Evolutionary conservation across 352 stramenopile genomes (phyloP), one percentile per base, ranked within the genome.

Genomic region (Pythium coloratum): DNA sequence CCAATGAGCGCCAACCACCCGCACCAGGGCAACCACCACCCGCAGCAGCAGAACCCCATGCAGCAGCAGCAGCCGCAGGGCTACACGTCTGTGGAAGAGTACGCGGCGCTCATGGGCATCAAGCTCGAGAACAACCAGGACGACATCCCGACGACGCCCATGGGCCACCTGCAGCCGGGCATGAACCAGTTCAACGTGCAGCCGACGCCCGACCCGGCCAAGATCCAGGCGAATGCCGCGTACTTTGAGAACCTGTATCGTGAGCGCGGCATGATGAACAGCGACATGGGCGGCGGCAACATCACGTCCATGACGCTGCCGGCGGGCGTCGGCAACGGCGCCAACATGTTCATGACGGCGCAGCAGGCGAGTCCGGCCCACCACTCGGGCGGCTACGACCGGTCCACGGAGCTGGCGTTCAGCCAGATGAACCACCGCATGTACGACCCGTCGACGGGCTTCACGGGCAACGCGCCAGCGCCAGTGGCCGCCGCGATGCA

Each of bases 181-280:
- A 59, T 71, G 56, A 70, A 69, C 42, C 44, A 67, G 44, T 78
- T 81, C 55, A 79, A 73, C 59, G 77, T 85, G 26, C 72, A 71
- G 50, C 72, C 64, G 7, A 54, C 59, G 44, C 70, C 73, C 5
- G 82, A 91, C 69, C 71, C 82, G 69, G 59, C 70, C 59, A 89
- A 91, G 78, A 85, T 90, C 69, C 86, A 95, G 46, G 80, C 81
- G 13, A 92, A 95, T 58, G 82, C 84, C n/a, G 80, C 80, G 7
- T 91, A 90, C 72, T 92, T 94, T 66, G 86, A 94, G 33, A 89
- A 87, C 57, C 69, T 92, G 32, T 88, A 91, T 56, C 81, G 82
- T 32, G 78, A 87, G 62, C 81, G 78, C n/a, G 69, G 73, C 13
- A 65, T 72, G 56, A 66, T 86, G 70, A 73, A 51, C 59, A 71